These are phyloP conservation scores for Hordeum pubiflorum DNA, from an alignment of 202 grass and related monocot species.

Conservation along the genomic window DNA sequence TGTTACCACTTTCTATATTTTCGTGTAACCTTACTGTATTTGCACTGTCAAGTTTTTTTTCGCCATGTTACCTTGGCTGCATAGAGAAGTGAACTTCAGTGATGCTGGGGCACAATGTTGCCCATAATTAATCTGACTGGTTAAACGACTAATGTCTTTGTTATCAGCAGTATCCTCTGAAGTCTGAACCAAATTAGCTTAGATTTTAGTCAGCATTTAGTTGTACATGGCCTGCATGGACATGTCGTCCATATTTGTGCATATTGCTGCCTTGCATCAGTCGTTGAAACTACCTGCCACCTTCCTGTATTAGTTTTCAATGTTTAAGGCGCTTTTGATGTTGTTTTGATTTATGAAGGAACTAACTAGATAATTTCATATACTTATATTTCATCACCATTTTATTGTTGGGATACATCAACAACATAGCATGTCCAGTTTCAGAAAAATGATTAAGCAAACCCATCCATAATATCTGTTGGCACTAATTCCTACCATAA, in stretches of 20 bases:
- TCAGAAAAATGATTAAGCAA: conserved; percentile 2
- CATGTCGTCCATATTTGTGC: neutral
- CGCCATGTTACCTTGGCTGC: neutral
- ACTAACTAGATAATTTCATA: neutral
- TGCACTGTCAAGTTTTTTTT: neutral
- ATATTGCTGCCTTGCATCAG: neutral
- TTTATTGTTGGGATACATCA: conserved; percentile 7
- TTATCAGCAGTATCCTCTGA: neutral
- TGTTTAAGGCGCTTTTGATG: conserved; percentile 2
- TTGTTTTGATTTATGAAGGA: neutral
- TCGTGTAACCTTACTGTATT: neutral
- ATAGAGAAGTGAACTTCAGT: neutral
- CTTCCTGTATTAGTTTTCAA: neutral
- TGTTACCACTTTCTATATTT: neutral
- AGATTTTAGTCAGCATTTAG: conserved; percentile 1
- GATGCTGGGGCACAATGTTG: neutral
- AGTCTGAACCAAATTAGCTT: neutral
- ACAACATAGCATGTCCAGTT: neutral
- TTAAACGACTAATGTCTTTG: neutral
- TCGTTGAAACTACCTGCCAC: neutral
- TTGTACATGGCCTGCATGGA: neutral
- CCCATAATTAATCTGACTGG: neutral
- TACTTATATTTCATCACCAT: conserved; percentile 3
- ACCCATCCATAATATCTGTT: neutral
- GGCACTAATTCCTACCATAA: neutral